These are phyloP conservation scores for Akebia trifoliata DNA, from an alignment of 164 flowering plant species.

Conservation along the genomic window DNA sequence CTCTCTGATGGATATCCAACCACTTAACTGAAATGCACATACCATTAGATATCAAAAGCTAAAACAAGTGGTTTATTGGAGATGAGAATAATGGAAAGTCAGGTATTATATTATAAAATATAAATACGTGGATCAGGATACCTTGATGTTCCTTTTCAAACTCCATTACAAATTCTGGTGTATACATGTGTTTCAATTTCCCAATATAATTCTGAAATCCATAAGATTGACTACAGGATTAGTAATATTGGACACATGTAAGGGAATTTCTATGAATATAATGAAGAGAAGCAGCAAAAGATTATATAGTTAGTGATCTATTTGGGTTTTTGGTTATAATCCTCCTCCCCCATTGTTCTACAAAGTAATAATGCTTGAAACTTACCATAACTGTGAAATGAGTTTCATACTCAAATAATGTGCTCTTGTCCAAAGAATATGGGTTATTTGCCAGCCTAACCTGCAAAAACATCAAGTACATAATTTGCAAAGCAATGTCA, in stretches of 20 bases:
- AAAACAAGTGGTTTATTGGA: not conserved
- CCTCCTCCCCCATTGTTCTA: too few relatives aligned
- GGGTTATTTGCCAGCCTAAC: conserved; percentile 84
- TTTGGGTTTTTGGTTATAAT: too few relatives aligned
- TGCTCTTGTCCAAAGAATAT: conserved; percentile 72
- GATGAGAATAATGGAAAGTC: not conserved
- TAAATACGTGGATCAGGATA: conserved; percentile 14
- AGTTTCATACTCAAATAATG: conserved; percentile 84
- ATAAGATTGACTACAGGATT: conserved; percentile 5
- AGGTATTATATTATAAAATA: not conserved
- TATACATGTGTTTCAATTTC: conserved; percentile 75
- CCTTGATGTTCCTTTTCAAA: conserved; percentile 89
- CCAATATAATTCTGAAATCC: conserved; percentile 75
- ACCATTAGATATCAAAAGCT: not conserved
- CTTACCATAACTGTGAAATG: conserved; percentile 99
- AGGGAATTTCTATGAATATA: not conserved
- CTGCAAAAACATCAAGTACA: conserved; percentile 36
- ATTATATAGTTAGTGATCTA: too few relatives aligned
- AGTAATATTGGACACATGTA: not conserved
- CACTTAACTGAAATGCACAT: conserved; percentile 65
- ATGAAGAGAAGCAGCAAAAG: not conserved
- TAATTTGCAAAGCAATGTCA: not conserved
- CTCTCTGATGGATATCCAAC: conserved; percentile 70
- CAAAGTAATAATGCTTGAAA: conserved; percentile 2
- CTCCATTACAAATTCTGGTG: conserved; percentile 80